These are phyloP conservation scores for Tulasnella sp. DNA, from an alignment of 768 basidiomycete genomes.

Conservation along the genomic window DNA sequence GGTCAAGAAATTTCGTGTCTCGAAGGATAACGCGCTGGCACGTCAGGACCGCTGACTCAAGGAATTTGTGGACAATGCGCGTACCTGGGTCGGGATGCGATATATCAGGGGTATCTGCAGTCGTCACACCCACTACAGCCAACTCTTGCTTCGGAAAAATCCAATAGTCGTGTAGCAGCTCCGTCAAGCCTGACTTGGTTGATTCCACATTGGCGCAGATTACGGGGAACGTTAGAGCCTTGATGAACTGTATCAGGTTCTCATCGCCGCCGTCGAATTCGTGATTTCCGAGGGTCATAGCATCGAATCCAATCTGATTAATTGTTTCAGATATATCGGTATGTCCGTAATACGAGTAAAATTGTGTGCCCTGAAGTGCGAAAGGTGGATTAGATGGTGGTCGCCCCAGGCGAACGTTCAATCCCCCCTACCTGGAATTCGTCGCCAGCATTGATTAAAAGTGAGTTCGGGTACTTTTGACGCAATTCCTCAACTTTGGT, in stretches of 20 bases:
- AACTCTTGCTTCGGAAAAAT: constrained; percentile 33
- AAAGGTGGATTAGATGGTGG: too few species aligned
- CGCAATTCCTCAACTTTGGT: constrained; percentile 30
- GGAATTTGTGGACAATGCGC: not conserved
- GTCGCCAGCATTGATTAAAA: constrained; percentile 39
- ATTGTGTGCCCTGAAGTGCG: constrained; percentile 32
- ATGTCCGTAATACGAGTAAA: constrained; percentile 37
- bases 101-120: constrained; percentile 32
- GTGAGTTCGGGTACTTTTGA: constrained; percentile 28
- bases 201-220: constrained; percentile 38
- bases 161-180: constrained; percentile 33
- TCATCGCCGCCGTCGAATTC: constrained; percentile 39
- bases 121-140: constrained; percentile 36
- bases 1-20: constrained; percentile 34
- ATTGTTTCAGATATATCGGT: constrained; percentile 34
- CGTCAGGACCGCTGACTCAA: too few species aligned
- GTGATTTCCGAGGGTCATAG: constrained; percentile 39
- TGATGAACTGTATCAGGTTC: constrained; percentile 29
- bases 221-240: constrained; percentile 36
- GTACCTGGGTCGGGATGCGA: constrained; percentile 26
- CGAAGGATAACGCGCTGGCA: too few species aligned
- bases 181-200: constrained; percentile 24
- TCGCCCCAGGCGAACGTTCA: not conserved
- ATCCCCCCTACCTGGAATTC: constrained; percentile 35
- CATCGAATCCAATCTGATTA: constrained; percentile 37